phyloP scores from a whole-genome alignment of 2,329 filamentous ascomycete genomes.

The Stachybotrys echinatus region DNA sequence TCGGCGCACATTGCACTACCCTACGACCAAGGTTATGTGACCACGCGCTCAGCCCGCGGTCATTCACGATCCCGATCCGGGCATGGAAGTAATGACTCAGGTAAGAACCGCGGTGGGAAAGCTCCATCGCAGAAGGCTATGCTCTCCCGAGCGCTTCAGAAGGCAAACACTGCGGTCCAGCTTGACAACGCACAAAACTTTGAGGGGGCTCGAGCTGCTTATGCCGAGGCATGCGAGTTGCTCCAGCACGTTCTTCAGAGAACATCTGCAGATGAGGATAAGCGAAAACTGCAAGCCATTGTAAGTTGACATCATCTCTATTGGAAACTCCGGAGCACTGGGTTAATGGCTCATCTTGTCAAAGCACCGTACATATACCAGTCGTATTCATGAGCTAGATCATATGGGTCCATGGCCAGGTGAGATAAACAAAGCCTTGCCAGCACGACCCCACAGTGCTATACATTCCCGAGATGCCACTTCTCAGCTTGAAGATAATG shows the following conservation, averaged over 20 bases:
- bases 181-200: slow-evolving; percentile 96
- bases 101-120: slow-evolving; percentile 25
- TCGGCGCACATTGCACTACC: not conserved
- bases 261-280: slow-evolving; percentile 81
- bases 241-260: slow-evolving; percentile 82
- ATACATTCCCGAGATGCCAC: slow-evolving; percentile 15
- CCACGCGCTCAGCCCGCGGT: slow-evolving; percentile 15
- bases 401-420: slow-evolving; percentile 57
- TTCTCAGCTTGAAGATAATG: slow-evolving; percentile 6
- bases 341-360: slow-evolving; percentile 4
- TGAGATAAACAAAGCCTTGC: slow-evolving; percentile 67
- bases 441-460: slow-evolving; percentile 59
- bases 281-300: slow-evolving; percentile 87
- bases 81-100: slow-evolving; percentile 20
- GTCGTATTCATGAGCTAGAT: slow-evolving; percentile 80
- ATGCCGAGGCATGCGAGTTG: slow-evolving; percentile 83
- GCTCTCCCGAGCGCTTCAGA: slow-evolving; percentile 91
- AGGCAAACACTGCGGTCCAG: slow-evolving; percentile 92
- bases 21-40: not conserved
- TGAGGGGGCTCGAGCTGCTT: slow-evolving; percentile 83
- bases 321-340: not conserved
- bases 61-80: slow-evolving; percentile 26
- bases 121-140: slow-evolving; percentile 84
- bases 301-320: slow-evolving; percentile 49
- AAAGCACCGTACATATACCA: slow-evolving; percentile 89